These are phyloP conservation scores for Erythrobasidium hasegawianum DNA, from an alignment of 1,284 basidiomycete species.

Conservation along the genomic window DNA sequence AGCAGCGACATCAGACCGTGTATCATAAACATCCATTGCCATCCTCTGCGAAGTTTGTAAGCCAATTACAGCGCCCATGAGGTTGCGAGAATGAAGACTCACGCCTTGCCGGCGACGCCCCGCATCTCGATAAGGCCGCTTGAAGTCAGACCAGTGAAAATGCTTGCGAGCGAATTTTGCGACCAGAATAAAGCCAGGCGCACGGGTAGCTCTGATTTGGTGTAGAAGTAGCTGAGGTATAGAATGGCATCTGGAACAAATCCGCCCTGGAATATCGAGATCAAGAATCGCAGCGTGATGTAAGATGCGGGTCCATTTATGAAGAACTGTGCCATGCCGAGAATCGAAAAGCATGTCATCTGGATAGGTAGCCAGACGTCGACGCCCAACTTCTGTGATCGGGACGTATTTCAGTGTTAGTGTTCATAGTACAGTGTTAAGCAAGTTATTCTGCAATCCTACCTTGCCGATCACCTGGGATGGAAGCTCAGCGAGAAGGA, in stretches of 20 bases:
- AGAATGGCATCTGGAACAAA: constrained; percentile 52
- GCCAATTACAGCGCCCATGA: too few species aligned
- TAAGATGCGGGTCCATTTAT: constrained; percentile 42
- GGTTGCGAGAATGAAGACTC: not conserved
- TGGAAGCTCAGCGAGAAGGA: constrained; percentile 49
- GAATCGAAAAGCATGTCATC: constrained; percentile 49
- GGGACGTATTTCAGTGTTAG: too few species aligned
- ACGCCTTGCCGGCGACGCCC: constrained; percentile 27
- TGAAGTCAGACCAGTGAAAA: not conserved
- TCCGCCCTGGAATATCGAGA: constrained; percentile 46
- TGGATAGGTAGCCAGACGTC: constrained; percentile 50
- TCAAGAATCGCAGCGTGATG: constrained; percentile 47
- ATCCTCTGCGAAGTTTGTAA: too few species aligned
- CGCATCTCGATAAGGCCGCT: constrained; percentile 32
- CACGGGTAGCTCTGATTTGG: constrained; percentile 40
- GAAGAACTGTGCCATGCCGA: constrained; percentile 31
- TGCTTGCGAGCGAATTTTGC: not conserved
- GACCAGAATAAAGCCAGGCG: constrained; percentile 41
- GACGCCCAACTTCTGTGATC: too few species aligned
- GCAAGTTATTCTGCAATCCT: constrained; percentile 49
- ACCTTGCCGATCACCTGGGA: constrained; percentile 47
- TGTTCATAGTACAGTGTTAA: too few species aligned
- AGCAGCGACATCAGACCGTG: constrained; percentile 45
- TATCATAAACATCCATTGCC: too few species aligned
- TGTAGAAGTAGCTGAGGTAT: constrained; percentile 51